Evolutionary conservation across 768 basidiomycete genomes (phyloP), one percentile per base, ranked within the genome.

Genomic region (Termitomyces bulborhizus): DNA sequence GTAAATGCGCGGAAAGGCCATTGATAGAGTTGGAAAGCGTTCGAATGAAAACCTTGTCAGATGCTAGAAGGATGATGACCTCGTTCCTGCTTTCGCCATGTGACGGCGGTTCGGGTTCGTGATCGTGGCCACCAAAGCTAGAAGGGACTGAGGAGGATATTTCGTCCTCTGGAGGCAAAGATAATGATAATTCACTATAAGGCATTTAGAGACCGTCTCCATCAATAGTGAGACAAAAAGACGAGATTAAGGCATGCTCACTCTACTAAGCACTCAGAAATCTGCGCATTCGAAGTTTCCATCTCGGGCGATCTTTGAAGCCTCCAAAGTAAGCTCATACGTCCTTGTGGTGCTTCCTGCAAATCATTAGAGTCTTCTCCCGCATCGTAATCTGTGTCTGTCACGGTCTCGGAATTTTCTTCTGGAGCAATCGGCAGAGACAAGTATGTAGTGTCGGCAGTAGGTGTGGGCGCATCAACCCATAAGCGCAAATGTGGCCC

Each of bases 31-130:
- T 75, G 1, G 79, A 80, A 48, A 97, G 79, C 27, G 90, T 77
- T 21, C 82, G 76, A 68, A 93, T 90, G 73, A 98, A 97, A 2
- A 82, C 81, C 12, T 80, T 74, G 64, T 95, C 93, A 34, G 89
- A 84, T n/a, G 78, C 76, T 6, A 97, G 81, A 3, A 90, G 86
- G 36, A 96, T 86, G 50, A 90, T 76, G 6, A 93, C 66, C 62
- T 93, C 87, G 39, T 56, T 62, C 8, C 26, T 39, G 36, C 16
- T 49, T 34, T 47, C 46, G 9, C 31, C 44, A 13, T 0, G 40
- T 24, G 32, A 52, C 1, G 8, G 31, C 31, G 21, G 37, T 12
- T 45, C 45, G 31, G 13, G 45, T 46, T 46, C 53, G 26, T 29
- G 42, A 32, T 53, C 42, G 29, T 37, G 31, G 16, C 32, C 51